A percentile compares a stretch with the other conserved stretches of the same genome.
Conservation (phyloP, 139 green algal genomes). For the Edaphochlamys debaryana region DNA sequence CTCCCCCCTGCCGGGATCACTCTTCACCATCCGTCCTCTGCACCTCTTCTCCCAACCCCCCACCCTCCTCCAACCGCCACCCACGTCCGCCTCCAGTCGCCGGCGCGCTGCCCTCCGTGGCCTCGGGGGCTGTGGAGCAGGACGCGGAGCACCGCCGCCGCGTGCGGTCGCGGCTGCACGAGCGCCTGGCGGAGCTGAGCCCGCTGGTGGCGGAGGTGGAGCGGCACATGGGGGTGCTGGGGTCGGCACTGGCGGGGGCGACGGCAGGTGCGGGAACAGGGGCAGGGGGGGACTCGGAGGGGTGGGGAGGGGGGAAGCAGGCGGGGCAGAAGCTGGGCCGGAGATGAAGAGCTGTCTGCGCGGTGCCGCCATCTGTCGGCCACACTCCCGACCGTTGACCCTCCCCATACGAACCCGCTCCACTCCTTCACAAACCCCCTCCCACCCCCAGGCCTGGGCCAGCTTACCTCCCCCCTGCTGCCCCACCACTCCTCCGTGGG, state of each 20-base stretch:
- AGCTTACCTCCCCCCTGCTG: background rate
- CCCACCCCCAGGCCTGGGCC: slow-evolving; percentile 9
- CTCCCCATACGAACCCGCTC: no score
- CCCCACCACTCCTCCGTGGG: background rate
- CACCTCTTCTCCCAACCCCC: no score
- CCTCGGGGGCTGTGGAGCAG: slow-evolving; percentile 15
- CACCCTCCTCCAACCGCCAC: no score
- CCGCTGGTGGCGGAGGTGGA: slow-evolving; percentile 55
- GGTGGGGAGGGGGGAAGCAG: no score
- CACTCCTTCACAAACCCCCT: no score
- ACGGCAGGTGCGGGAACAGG: background rate
- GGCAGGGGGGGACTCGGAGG: background rate
- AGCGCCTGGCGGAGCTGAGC: slow-evolving; percentile 37
- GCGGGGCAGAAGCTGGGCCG: no score
- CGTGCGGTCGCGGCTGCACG: slow-evolving; percentile 11
- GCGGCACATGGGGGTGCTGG: slow-evolving; percentile 43
- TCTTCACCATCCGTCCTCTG: no score
- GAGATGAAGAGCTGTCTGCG: no score
- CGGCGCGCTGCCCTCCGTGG: slow-evolving; percentile 1
- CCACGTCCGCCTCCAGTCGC: background rate
- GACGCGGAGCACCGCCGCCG: slow-evolving; percentile 39
- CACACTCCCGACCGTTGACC: background rate
- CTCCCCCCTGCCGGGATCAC: no score
- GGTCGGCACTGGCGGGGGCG: slow-evolving; percentile 5
- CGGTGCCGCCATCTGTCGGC: background rate